Evolutionary conservation across 2,329 filamentous ascomycete species (phyloP).

Genomic region (Trichoderma brevicompactum): DNA sequence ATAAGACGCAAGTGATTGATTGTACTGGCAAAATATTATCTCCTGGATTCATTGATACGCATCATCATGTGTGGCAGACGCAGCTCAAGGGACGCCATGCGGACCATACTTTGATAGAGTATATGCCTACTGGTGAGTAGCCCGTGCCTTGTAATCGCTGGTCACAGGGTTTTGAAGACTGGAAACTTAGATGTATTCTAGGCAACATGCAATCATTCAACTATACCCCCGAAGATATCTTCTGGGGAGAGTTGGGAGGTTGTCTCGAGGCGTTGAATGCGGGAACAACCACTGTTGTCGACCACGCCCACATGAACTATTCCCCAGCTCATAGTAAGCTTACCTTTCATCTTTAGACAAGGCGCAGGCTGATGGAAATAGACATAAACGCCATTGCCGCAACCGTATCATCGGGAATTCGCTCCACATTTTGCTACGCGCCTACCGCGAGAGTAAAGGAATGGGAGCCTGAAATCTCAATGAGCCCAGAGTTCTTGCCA

Average conservation of each 20-base stretch:
- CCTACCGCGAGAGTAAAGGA: constrained; percentile 40
- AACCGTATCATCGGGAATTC: constrained; percentile 47
- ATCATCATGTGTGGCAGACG: constrained; percentile 53
- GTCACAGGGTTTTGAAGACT: background rate
- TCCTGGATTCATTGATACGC: constrained; percentile 50
- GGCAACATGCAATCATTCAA: constrained; percentile 25
- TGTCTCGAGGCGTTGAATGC: constrained; percentile 47
- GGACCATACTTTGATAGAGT: constrained; percentile 17
- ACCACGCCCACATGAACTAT: constrained; percentile 30
- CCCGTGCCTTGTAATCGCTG: fast-evolving
- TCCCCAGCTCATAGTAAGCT: constrained; percentile 25
- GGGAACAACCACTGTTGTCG: constrained; percentile 46
- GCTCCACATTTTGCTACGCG: constrained; percentile 51
- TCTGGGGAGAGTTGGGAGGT: constrained; percentile 51
- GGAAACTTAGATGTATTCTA: background rate
- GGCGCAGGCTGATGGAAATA: background rate
- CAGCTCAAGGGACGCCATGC: constrained; percentile 35
- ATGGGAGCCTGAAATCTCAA: constrained; percentile 38
- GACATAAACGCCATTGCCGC: constrained; percentile 32
- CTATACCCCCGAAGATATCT: constrained; percentile 45
- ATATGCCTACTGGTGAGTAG: constrained; percentile 14
- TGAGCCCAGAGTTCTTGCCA: constrained; percentile 37
- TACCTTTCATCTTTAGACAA: no score
- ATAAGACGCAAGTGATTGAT: constrained; percentile 35
- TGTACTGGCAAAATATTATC: constrained; percentile 46